Evolutionary conservation across 1,284 basidiomycete genomes (phyloP), one percentile per base, ranked within the genome.

Genomic region (Macrocystidia cucumis): DNA sequence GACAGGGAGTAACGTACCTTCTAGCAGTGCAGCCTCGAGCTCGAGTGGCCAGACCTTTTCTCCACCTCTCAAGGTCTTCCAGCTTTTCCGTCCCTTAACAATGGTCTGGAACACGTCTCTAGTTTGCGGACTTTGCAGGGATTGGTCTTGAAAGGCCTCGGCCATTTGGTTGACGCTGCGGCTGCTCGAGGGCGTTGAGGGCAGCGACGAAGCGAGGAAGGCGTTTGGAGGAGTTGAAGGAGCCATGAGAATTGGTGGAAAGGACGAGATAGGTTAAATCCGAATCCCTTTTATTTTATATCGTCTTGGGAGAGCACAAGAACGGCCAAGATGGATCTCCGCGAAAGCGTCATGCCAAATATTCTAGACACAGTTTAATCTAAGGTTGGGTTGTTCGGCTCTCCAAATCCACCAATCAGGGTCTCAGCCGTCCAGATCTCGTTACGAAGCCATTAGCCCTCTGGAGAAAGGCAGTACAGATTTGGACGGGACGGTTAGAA

Each of bases 1-100:
- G 37, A 22, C 25, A 31, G 41, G 34, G 29, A 25, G 18, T 7
- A 13, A 44, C 58, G 23, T 44, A 79, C 81, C 82, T 67, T 83
- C 76, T 38, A 86, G 69, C 44, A 86, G 63, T 34, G 78, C 78
- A 26, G 75, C 78, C 60, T 86, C 83, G 37, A 86, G 73, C 46
- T 79, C 70, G 14, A 77, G 79, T 25, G 81, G 81, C 80, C 80
- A 84, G 25, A 84, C 79, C 26, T 77, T 68, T 50, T 83, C 80
- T 21, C 75, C 71, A 40, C 78, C 80, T 52, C 72, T 72, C 39
- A 77, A 56, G 0, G 78, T 82, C 57, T 83, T 84, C 78, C 79
- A 83, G 49, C 69, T 78, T 56, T 81, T 82, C 41, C 80, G 68
- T 32, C 72, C 71, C 41, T 68, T 74, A 48, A 80, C 71, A 43